A percentile compares a stretch with the other conserved stretches of the same genome.
These are phyloP conservation scores for Parmales sp. DNA, from an alignment of 108 stramenopile genomes.

Conservation along the genomic window DNA sequence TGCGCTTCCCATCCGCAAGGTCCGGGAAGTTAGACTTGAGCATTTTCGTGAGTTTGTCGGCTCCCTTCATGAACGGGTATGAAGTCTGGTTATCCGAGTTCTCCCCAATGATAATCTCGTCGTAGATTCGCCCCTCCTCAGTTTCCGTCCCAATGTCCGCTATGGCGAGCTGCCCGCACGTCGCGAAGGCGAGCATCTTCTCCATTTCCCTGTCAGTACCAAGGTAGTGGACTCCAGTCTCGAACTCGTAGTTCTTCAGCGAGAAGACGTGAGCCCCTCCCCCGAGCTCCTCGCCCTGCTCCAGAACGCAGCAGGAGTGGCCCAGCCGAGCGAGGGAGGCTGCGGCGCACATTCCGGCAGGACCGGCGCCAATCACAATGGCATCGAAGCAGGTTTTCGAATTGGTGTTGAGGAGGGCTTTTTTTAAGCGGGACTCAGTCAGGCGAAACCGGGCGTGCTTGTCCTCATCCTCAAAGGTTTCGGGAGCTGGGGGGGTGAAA, in stretches of 20 bases:
- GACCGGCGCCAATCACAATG: neutral
- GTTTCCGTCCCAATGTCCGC: neutral
- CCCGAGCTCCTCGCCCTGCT: neutral
- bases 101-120: neutral
- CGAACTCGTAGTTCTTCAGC: neutral
- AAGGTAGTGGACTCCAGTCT: neutral
- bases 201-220: neutral
- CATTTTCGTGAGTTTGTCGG: neutral
- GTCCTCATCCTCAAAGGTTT: too few relatives aligned
- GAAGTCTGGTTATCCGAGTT: too few relatives aligned
- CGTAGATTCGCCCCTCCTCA: neutral
- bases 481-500: too few relatives aligned
- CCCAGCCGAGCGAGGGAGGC: neutral
- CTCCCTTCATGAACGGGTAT: neutral
- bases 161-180: neutral
- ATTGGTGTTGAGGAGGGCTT: too few relatives aligned
- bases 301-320: neutral
- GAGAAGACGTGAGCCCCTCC: neutral
- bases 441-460: too few relatives aligned
- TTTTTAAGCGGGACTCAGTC: too few relatives aligned
- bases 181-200: neutral
- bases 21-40: neutral
- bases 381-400: too few relatives aligned
- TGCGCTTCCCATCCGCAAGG: neutral
- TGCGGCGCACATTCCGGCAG: neutral